phyloP scores from a whole-genome alignment of 2,329 filamentous ascomycete species.

The Zelopaecilomyces penicillatus region DNA sequence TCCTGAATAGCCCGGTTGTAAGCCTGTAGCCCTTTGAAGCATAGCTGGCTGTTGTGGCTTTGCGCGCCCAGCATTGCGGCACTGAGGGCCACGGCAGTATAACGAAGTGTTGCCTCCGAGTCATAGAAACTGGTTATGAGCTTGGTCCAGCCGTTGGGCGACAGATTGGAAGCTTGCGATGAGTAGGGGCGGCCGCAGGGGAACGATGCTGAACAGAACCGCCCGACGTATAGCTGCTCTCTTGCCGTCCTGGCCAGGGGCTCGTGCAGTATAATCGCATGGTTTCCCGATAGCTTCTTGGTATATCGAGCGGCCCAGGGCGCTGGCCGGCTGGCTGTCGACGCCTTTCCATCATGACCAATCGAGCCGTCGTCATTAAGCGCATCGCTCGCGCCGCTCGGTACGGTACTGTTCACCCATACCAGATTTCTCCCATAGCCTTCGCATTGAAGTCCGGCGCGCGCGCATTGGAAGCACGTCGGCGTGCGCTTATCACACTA shows the following conservation, averaged over 20 bases:
- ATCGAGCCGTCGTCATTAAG: too few species aligned
- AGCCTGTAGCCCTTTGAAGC: conserved; percentile 14
- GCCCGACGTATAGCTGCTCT: conserved; percentile 12
- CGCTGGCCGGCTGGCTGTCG: conserved; percentile 1
- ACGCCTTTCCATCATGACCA: conserved; percentile 1
- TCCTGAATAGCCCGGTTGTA: conserved; percentile 13
- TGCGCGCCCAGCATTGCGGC: conserved; percentile 12
- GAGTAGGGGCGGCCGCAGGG: conserved; percentile 9
- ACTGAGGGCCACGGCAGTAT: conserved; percentile 14
- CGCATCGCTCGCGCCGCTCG: too few species aligned
- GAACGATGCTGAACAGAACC: conserved; percentile 8
- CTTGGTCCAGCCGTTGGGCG: conserved; percentile 14
- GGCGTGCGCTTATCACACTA: conserved; percentile 8
- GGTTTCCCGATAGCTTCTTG: background rate
- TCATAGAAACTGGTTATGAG: conserved; percentile 12
- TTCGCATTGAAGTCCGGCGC: conserved; percentile 5
- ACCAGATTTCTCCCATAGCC: conserved; percentile 8
- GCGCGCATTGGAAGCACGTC: conserved; percentile 6
- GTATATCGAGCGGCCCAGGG: background rate
- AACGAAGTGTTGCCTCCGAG: conserved; percentile 11
- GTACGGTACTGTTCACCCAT: conserved; percentile 7
- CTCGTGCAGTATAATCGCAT: conserved; percentile 3
- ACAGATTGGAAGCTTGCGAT: conserved; percentile 5
- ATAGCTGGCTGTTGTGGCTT: conserved; percentile 11
- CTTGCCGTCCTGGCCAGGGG: conserved; percentile 10